Conservation (phyloP, 768 basidiomycete species). For the Auriscalpium vulgare region DNA sequence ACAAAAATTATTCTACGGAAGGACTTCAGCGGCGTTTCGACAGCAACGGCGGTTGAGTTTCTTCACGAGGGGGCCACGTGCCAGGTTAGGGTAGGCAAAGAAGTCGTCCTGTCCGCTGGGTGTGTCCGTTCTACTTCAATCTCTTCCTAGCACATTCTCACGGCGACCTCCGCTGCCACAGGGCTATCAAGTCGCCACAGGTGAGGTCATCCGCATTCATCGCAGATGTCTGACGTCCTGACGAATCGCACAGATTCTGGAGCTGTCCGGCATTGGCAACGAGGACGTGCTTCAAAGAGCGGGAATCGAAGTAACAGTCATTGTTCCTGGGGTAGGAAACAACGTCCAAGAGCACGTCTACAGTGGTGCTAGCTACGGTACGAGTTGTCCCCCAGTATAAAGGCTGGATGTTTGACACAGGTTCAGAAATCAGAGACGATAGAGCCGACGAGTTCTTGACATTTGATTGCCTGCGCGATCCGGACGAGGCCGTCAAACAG, state of each 20-base stretch:
- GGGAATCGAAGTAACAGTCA: slow-evolving; percentile 1
- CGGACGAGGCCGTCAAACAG: slow-evolving; percentile 3
- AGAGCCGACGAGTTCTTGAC: not conserved
- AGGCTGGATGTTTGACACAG: not conserved
- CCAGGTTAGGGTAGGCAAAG: slow-evolving; percentile 3
- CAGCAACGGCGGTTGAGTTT: slow-evolving; percentile 2
- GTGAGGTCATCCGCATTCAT: not conserved
- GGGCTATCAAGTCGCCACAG: slow-evolving; percentile 9
- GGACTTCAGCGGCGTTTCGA: not conserved
- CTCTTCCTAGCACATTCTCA: not conserved
- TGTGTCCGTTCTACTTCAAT: not conserved
- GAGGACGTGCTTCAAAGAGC: slow-evolving; percentile 2
- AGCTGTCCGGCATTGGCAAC: slow-evolving; percentile 14
- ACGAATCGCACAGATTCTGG: slow-evolving; percentile 2
- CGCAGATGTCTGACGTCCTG: too few relatives aligned
- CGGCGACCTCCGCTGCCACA: not conserved
- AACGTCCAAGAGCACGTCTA: slow-evolving; percentile 13
- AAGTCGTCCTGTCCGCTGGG: slow-evolving; percentile 13
- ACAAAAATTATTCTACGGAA: slow-evolving; percentile 4
- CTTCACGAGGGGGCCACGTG: slow-evolving; percentile 4
- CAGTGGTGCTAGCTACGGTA: not conserved
- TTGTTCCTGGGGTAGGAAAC: slow-evolving; percentile 10
- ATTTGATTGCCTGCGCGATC: slow-evolving; percentile 5
- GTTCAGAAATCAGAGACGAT: slow-evolving; percentile 8
- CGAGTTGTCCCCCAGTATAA: not conserved